Conservation (phyloP, 1,284 basidiomycete genomes). For the Hemileia vastatrix region DNA sequence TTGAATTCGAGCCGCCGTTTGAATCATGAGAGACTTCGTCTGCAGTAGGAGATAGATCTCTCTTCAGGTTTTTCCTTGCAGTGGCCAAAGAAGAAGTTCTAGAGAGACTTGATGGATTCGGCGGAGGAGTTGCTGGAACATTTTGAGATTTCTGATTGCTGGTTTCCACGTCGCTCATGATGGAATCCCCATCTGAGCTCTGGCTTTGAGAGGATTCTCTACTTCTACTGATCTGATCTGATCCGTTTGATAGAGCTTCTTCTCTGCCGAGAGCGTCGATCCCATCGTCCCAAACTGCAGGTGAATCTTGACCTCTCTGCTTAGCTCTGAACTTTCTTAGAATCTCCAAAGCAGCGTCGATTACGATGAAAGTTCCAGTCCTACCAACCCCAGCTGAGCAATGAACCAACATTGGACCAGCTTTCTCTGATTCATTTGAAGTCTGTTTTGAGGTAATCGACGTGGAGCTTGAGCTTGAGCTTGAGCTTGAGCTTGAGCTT, state of each 20-base stretch:
- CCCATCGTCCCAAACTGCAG: constrained; percentile 17
- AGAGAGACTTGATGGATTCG: too few species aligned
- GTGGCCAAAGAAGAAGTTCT: too few species aligned
- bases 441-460: not conserved
- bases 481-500: too few species aligned
- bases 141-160: too few species aligned
- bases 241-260: not conserved
- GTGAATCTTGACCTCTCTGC: not conserved
- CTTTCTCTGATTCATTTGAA: not conserved
- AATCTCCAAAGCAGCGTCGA: constrained; percentile 73
- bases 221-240: too few species aligned
- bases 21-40: too few species aligned
- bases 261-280: not conserved
- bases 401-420: constrained; percentile 58
- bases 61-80: too few species aligned
- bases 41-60: too few species aligned
- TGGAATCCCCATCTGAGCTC: not conserved
- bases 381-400: constrained; percentile 86
- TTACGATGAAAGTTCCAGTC: constrained; percentile 80
- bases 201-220: not conserved
- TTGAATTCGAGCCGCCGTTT: too few species aligned
- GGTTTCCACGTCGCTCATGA: not conserved
- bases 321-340: constrained; percentile 25
- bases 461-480: not conserved
- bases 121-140: too few species aligned